Evolutionary conservation across 1,284 basidiomycete genomes (phyloP).

Genomic region (Rhodotorula sp.): DNA sequence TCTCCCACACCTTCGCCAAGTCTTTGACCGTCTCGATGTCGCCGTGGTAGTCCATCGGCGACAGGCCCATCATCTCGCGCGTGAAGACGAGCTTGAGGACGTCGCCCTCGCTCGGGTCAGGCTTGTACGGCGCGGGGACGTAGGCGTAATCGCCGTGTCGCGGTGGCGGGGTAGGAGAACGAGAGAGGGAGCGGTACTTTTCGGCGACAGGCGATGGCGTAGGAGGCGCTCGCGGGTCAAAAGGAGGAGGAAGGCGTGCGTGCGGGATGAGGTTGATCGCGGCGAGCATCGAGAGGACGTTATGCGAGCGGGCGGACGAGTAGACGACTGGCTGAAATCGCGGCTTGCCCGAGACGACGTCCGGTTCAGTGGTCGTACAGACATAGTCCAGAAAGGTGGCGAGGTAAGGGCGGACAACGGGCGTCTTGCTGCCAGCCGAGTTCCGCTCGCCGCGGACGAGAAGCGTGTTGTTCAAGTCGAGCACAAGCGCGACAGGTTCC

Average conservation of each 20-base stretch:
- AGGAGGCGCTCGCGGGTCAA: neutral
- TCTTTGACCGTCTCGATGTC: constrained; percentile 37
- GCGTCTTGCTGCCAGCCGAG: constrained; percentile 5
- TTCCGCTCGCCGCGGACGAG: constrained; percentile 25
- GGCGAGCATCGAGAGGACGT: constrained; percentile 33
- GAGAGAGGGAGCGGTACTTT: too few relatives aligned
- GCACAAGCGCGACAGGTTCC: constrained; percentile 22
- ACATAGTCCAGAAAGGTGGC: constrained; percentile 35
- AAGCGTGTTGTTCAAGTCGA: constrained; percentile 39
- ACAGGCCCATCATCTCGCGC: constrained; percentile 34
- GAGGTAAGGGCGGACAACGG: constrained; percentile 36
- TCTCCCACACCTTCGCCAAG: constrained; percentile 24
- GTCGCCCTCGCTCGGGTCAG: constrained; percentile 15
- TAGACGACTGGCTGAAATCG: constrained; percentile 26
- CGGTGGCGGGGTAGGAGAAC: neutral
- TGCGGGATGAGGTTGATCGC: constrained; percentile 28
- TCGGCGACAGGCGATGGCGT: too few relatives aligned
- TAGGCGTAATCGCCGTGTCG: neutral
- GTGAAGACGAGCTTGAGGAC: constrained; percentile 26
- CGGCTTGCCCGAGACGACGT: neutral
- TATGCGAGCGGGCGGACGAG: constrained; percentile 25
- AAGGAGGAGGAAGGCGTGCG: neutral
- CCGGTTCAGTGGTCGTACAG: neutral
- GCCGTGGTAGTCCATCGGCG: constrained; percentile 17
- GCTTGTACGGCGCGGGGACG: neutral